These are phyloP conservation scores for Schrenkiella parvula DNA, from an alignment of 345 rosid genomes.

Conservation along the genomic window DNA sequence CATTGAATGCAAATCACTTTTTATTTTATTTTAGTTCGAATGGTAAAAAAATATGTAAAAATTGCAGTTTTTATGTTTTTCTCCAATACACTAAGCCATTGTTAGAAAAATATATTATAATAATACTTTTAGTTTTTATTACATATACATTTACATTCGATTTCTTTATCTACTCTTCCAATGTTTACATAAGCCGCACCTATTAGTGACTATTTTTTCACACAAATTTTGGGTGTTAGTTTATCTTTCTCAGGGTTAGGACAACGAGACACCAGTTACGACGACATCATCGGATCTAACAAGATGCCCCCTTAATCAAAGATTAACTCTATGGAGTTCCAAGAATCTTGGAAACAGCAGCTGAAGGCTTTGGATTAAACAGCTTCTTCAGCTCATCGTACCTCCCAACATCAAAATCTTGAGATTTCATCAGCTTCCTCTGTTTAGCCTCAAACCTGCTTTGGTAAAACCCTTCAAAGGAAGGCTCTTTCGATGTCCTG, in stretches of 20 bases:
- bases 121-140: background rate
- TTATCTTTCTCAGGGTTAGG: slow-evolving; percentile 18
- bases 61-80: too few species aligned
- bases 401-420: slow-evolving; percentile 51
- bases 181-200: slow-evolving; percentile 22
- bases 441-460: slow-evolving; percentile 67
- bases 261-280: background rate
- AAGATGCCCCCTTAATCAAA: background rate
- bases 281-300: background rate
- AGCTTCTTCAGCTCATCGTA: slow-evolving; percentile 52
- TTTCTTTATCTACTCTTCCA: slow-evolving; percentile 1
- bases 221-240: background rate
- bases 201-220: background rate
- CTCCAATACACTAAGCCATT: too few species aligned
- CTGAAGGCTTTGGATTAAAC: slow-evolving; percentile 30
- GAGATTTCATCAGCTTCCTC: slow-evolving; percentile 47
- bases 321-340: slow-evolving; percentile 12
- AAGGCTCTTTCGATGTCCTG: slow-evolving; percentile 74
- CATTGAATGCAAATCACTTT: too few species aligned
- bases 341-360: slow-evolving; percentile 24
- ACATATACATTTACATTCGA: background rate
- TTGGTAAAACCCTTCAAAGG: slow-evolving; percentile 80
- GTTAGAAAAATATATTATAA: background rate
- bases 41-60: too few species aligned
- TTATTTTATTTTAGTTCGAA: too few species aligned